Conservation (phyloP, 139 green algal species). For the Coelastrella sp. region DNA sequence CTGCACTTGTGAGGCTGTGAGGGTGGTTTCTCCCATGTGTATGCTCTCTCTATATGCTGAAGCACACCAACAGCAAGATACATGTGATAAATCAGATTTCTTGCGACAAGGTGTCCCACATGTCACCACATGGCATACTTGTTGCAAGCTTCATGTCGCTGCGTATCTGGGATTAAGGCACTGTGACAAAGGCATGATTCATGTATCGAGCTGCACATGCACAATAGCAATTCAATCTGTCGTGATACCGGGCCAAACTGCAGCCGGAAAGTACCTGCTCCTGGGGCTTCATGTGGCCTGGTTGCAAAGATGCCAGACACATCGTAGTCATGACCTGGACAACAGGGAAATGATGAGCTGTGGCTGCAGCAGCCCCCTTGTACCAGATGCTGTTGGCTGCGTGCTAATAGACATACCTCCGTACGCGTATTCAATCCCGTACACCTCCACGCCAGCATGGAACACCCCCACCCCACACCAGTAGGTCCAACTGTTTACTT, state of each 20-base stretch:
- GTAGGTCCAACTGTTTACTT: conserved; percentile 76
- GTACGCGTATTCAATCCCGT: conserved; percentile 91
- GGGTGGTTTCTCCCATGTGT: conserved; percentile 74
- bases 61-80: too few relatives aligned
- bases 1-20: conserved; percentile 77
- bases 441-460: conserved; percentile 90
- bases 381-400: too few relatives aligned
- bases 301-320: conserved; percentile 92
- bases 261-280: conserved; percentile 77
- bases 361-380: too few relatives aligned
- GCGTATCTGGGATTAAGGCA: too few relatives aligned
- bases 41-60: conserved; percentile 78
- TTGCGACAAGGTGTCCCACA: too few relatives aligned
- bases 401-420: conserved; percentile 57
- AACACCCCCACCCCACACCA: conserved; percentile 87
- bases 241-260: too few relatives aligned
- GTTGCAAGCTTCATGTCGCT: too few relatives aligned
- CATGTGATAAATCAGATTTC: too few relatives aligned
- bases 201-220: too few relatives aligned
- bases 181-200: too few relatives aligned
- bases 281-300: conserved; percentile 81
- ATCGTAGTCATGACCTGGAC: conserved; percentile 88
- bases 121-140: too few relatives aligned
- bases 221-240: too few relatives aligned
- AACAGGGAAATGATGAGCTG: not conserved